Percentiles rank a stretch among this genome's conserved stretches.
These are phyloP conservation scores for Pythium periplocum DNA, from an alignment of 352 stramenopile genomes.

Conservation along the genomic window DNA sequence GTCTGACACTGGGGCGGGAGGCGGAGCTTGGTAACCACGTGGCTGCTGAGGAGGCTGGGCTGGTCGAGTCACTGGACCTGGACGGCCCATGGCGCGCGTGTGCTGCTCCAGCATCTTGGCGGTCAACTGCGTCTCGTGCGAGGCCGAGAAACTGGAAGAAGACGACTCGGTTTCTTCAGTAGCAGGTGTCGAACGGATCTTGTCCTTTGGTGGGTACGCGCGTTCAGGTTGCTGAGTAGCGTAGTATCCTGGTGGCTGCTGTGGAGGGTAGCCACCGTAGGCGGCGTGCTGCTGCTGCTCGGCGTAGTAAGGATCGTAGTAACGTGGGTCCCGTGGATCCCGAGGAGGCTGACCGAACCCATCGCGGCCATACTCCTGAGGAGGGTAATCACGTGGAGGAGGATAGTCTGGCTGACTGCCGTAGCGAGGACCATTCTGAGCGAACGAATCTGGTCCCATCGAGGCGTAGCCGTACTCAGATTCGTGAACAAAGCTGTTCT, in stretches of 20 bases:
- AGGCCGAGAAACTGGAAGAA: slow-evolving; percentile 12
- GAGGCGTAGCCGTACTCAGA: neutral
- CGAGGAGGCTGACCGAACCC: neutral
- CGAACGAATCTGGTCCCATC: neutral
- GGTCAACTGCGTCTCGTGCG: slow-evolving; percentile 27
- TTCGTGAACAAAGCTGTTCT: neutral
- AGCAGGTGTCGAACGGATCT: neutral
- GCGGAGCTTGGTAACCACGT: slow-evolving; percentile 5
- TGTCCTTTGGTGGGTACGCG: neutral
- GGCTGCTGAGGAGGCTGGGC: slow-evolving; percentile 13
- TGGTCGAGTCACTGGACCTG: slow-evolving; percentile 29
- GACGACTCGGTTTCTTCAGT: slow-evolving; percentile 25
- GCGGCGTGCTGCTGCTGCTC: slow-evolving; percentile 1
- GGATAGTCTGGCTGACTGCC: neutral
- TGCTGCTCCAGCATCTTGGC: slow-evolving; percentile 44
- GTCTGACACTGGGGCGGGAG: neutral
- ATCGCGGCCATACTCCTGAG: neutral
- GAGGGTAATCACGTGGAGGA: neutral
- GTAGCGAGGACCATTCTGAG: neutral
- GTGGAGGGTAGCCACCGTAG: neutral
- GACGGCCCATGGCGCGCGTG: slow-evolving; percentile 40
- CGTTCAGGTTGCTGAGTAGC: neutral
- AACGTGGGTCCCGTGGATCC: slow-evolving; percentile 1
- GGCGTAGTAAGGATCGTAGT: slow-evolving; percentile 12
- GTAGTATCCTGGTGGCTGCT: slow-evolving; percentile 6